These are phyloP conservation scores for Saitozyma sp. DNA, from an alignment of 768 basidiomycete species.

Conservation along the genomic window DNA sequence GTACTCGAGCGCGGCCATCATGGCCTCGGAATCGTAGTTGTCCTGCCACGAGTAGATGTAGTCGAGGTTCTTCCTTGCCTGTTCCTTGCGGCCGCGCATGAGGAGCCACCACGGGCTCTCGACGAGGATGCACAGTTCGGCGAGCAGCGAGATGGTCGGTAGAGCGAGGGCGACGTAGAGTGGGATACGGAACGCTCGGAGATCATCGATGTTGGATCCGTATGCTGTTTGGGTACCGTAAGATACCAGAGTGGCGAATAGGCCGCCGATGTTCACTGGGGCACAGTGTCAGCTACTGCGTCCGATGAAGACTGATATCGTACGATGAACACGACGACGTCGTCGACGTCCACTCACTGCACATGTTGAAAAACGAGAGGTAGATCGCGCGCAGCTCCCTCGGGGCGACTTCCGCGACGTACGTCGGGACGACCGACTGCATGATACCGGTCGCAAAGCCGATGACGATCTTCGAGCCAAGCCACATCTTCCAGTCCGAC, in stretches of 20 bases:
- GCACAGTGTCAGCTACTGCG: no score
- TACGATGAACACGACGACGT: no score
- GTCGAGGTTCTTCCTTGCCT: neutral
- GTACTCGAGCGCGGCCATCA: no score
- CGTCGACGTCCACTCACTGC: neutral
- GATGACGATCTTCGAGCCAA: slow-evolving; percentile 24
- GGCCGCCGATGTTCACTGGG: no score
- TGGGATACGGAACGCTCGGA: neutral
- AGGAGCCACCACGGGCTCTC: neutral
- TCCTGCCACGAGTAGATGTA: neutral
- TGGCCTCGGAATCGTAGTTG: neutral
- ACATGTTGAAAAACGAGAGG: slow-evolving; percentile 12
- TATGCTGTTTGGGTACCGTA: no score
- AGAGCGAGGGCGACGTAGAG: neutral
- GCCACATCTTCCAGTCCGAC: slow-evolving; percentile 18
- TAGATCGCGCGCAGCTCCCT: slow-evolving; percentile 17
- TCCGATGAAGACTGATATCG: no score
- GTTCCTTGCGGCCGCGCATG: neutral
- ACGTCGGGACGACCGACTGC: slow-evolving; percentile 14
- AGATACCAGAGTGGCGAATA: no score
- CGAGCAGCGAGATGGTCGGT: neutral
- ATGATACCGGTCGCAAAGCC: slow-evolving; percentile 24
- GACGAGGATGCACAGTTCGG: neutral
- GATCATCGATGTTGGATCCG: no score
- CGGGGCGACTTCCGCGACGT: slow-evolving; percentile 19